A percentile compares a stretch with the other conserved stretches of the same genome.
phyloP scores from a whole-genome alignment of 768 basidiomycete species.

The Phylloporus arenicola region DNA sequence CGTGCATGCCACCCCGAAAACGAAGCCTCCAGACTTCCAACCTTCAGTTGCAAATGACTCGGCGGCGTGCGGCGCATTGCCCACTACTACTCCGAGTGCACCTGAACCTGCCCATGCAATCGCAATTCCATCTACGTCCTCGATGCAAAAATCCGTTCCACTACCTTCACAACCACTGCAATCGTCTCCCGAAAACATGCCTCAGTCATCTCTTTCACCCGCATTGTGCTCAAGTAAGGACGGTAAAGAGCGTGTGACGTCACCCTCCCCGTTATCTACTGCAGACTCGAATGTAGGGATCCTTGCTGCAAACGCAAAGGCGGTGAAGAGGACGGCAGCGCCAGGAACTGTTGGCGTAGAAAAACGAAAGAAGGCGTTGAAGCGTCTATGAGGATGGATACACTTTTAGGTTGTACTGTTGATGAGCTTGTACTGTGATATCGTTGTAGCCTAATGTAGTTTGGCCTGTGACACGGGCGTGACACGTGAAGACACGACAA shows the following conservation, averaged over 20 bases:
- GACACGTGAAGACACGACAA: constrained; percentile 9
- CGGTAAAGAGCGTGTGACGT: constrained; percentile 57
- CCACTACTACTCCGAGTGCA: constrained; percentile 16
- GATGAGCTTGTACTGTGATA: constrained; percentile 1
- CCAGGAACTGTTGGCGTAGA: constrained; percentile 57
- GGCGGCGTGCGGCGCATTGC: constrained; percentile 12
- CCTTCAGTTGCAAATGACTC: constrained; percentile 32
- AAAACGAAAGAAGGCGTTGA: constrained; percentile 87
- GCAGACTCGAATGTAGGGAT: constrained; percentile 64
- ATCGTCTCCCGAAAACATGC: constrained; percentile 35
- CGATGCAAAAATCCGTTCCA: constrained; percentile 40
- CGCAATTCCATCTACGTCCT: constrained; percentile 38
- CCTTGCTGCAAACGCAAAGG: constrained; percentile 43
- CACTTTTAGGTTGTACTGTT: constrained; percentile 2
- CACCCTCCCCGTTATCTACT: constrained; percentile 64
- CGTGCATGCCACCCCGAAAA: constrained; percentile 84
- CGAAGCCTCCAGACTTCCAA: constrained; percentile 68
- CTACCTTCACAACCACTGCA: constrained; percentile 36
- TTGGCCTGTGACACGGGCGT: constrained; percentile 9
- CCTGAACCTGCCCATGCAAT: constrained; percentile 29
- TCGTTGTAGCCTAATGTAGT: constrained; percentile 1
- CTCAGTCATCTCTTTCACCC: constrained; percentile 36
- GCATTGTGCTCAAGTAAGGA: constrained; percentile 27
- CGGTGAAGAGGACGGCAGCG: constrained; percentile 60
- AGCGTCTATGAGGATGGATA: constrained; percentile 49